A percentile compares a stretch with the other conserved stretches of the same genome.
Evolutionary conservation across 371 early-diverging fungal genomes (phyloP).

Genomic region (Nematocida sp.): DNA sequence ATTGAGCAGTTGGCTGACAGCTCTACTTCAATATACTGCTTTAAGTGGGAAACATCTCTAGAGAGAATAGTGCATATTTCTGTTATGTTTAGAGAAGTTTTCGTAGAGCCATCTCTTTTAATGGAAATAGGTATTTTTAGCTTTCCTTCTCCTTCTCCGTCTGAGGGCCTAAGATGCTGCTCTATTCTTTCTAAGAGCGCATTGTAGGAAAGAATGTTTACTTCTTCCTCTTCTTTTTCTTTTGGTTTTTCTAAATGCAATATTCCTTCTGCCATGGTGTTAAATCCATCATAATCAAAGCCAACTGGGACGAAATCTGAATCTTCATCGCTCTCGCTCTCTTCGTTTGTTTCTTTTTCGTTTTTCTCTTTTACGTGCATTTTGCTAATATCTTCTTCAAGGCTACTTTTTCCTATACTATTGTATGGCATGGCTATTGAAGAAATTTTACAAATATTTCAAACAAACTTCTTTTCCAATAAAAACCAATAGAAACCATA

Average conservation of each 20-base stretch:
- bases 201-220: constrained; percentile 56
- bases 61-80: constrained; percentile 65
- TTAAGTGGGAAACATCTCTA: constrained; percentile 87
- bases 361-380: constrained; percentile 1
- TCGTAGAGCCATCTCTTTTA: constrained; percentile 58
- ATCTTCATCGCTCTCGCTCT: not conserved
- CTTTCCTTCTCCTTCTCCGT: constrained; percentile 48
- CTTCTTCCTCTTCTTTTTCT: not conserved
- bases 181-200: constrained; percentile 60
- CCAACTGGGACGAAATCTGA: constrained; percentile 54
- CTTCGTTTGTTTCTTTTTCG: not conserved
- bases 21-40: constrained; percentile 91
- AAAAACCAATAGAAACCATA: no score
- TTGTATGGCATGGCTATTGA: no score
- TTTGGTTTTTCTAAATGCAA: constrained; percentile 47
- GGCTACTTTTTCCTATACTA: no score
- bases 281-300: constrained; percentile 55
- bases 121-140: constrained; percentile 65
- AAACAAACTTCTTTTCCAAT: no score
- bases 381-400: constrained; percentile 28
- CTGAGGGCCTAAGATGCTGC: constrained; percentile 56
- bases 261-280: constrained; percentile 54
- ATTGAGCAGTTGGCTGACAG: constrained; percentile 93
- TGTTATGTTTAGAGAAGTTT: constrained; percentile 63
- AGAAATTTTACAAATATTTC: no score